Evolutionary conservation across 257 asterid genomes (phyloP), one percentile per base, ranked within the genome.

Genomic region (Voacanga thouarsii): DNA sequence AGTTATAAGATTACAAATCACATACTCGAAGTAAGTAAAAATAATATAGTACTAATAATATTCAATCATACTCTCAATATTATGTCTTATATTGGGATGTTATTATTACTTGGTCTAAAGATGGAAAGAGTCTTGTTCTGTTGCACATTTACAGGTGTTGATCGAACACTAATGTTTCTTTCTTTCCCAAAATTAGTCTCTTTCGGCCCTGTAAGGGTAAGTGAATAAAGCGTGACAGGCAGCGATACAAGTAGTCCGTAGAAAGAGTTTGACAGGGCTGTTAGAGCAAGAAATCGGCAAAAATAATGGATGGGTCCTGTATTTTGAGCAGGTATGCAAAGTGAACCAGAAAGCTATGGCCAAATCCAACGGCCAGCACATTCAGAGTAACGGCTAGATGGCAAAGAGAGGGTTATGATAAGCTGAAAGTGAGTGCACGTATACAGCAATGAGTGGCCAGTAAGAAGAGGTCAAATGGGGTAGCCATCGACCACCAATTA

Each of bases 391-490:
- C 76, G 49, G 41, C 65, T 64, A 78, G 60, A 66, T 67, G 30
- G 3, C 8, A 61, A 4, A 49, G 30, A n/a, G 18, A 1, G 79
- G 65, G 82, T 12, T 82, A 56, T 78, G 44, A 75, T 63, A 74
- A 41, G 26, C 14, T 85, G 71, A 72, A 74, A 37, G 41, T 63
- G 72, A 85, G 87, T 74, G 81, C 82, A 81, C 44, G 81, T 75
- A 65, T 16, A 24, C 9, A 16, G 10, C 19, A 53, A 65, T 51
- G 47, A 39, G 45, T 33, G 70, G 14, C 70, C 74, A 26, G 61
- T 7, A 4, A 79, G 82, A 64, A 65, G 30, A 53, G 61, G 82
- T 79, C 78, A 79, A 80, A 74, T 10, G 8, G 30, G 11, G 23
- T 23, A 72, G 41, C 12, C 44, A 39, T 72, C 68, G 51, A 60